Conservation (phyloP, 1,284 basidiomycete genomes). For the Malassezia vespertilionis region DNA sequence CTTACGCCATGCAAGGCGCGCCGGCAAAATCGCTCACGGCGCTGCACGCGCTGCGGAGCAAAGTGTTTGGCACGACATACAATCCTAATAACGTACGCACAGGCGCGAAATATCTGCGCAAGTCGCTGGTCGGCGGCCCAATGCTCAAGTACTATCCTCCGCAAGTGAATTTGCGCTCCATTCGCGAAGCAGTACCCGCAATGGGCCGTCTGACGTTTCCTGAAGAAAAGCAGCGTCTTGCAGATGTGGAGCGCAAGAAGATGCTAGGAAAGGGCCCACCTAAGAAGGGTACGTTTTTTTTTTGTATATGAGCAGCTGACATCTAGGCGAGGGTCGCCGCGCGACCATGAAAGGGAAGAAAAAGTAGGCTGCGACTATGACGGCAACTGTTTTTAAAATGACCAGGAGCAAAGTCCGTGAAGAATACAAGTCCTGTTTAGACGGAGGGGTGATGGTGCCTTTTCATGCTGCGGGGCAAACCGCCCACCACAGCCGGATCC, state of each 20-base stretch:
- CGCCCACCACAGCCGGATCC: slow-evolving; percentile 19
- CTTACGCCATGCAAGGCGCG: slow-evolving; percentile 24
- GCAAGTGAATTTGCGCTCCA: slow-evolving; percentile 26
- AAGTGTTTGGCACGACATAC: slow-evolving; percentile 29
- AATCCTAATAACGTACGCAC: slow-evolving; percentile 32
- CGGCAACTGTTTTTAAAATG: no score
- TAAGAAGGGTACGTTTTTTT: slow-evolving; percentile 42
- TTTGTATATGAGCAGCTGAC: neutral
- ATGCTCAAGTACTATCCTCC: slow-evolving; percentile 44
- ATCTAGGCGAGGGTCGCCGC: slow-evolving; percentile 40
- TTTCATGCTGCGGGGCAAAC: slow-evolving; percentile 38
- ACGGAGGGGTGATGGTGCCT: slow-evolving; percentile 16
- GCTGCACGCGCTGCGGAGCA: slow-evolving; percentile 28
- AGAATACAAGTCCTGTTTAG: neutral
- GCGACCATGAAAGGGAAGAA: slow-evolving; percentile 44
- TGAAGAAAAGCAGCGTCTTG: slow-evolving; percentile 27
- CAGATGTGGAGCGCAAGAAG: slow-evolving; percentile 39
- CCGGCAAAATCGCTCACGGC: slow-evolving; percentile 22
- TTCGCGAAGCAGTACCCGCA: slow-evolving; percentile 17
- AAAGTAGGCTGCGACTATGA: slow-evolving; percentile 17
- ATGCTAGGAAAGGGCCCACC: slow-evolving; percentile 43
- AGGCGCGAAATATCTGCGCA: slow-evolving; percentile 34
- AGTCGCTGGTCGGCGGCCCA: slow-evolving; percentile 32
- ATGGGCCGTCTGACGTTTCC: slow-evolving; percentile 22
- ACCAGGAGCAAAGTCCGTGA: no score